Evolutionary conservation across 495 filamentous ascomycete genomes (phyloP), one percentile per base, ranked within the genome.

Genomic region (Hypoxylon fragiforme): DNA sequence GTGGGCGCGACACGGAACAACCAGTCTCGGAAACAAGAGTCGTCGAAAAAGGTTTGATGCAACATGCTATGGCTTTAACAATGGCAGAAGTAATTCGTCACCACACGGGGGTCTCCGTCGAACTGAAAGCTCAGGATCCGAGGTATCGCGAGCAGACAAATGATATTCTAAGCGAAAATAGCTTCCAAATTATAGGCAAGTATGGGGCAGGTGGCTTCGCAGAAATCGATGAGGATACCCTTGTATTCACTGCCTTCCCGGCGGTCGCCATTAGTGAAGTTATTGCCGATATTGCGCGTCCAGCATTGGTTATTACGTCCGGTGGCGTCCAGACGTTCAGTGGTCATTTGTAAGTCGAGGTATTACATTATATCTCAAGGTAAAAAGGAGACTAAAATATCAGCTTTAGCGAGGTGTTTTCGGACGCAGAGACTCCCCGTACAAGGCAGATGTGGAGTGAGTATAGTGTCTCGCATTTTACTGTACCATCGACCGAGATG

Each of bases 131-230:
- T 35, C 68, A 73, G 39, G 70, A 75, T 37, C 70, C 70, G 41
- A 48, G 46, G 12, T 72, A 73, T 58, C 64, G 58, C 34, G 51
- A 64, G 34, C 44, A 65, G 31, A 62, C 67, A 52, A 64, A 66
- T 52, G 42, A 65, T 1, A 60, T 73, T 13, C 60, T 75, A 30
- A 50, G 31, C 15, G 65, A 70, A 49, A 63, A 63, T 54, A 65
- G 48, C 54, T 68, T 75, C 62, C 55, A 71, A 34, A 59, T 75
- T 62, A 57, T 75, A 61, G 66, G 63, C 44, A 48, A 58, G 35
- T 65, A 62, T 51, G 70, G 72, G 43, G 72, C 70, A 46, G 67
- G 61, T 57, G 72, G 68, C 43, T 75, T 75, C 51, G 59, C 65
- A 44, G 58, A 73, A 56, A 46, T 72, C n/a, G 69, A 74, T 61